Evolutionary conservation across 495 filamentous ascomycete species (phyloP).

Genomic region (Podospora tetraspora): DNA sequence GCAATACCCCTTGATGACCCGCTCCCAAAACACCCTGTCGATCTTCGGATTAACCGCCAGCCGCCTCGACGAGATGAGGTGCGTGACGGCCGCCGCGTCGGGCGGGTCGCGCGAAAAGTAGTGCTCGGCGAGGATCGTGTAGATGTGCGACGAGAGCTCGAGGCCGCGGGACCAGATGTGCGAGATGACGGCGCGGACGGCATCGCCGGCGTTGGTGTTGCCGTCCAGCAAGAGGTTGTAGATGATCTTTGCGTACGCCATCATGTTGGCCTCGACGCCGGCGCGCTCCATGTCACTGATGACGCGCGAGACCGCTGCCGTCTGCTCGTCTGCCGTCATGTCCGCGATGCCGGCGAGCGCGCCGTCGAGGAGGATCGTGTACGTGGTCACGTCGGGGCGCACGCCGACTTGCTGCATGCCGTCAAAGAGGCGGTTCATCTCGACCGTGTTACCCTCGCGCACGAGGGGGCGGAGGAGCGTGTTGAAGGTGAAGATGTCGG

Average conservation of each 20-base stretch:
- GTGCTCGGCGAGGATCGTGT: conserved; percentile 65
- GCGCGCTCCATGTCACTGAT: conserved; percentile 48
- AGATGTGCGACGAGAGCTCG: conserved; percentile 54
- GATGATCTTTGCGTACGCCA: conserved; percentile 59
- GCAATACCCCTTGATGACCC: conserved; percentile 60
- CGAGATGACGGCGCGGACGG: conserved; percentile 54
- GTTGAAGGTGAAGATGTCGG: conserved; percentile 65
- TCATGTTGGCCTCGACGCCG: conserved; percentile 50
- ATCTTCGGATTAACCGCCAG: conserved; percentile 31
- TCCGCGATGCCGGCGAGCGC: conserved; percentile 24
- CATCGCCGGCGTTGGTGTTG: conserved; percentile 35
- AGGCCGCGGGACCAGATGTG: conserved; percentile 52
- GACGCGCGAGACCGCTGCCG: conserved; percentile 32
- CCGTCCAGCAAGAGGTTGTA: conserved; percentile 50
- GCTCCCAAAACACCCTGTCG: conserved; percentile 64
- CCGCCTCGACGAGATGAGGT: conserved; percentile 46
- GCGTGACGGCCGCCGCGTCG: conserved; percentile 51
- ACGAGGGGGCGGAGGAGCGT: conserved; percentile 55
- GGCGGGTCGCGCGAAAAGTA: conserved; percentile 56
- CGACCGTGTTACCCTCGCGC: conserved; percentile 32
- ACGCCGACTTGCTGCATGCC: conserved; percentile 34
- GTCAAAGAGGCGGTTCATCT: conserved; percentile 39
- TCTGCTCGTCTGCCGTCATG: conserved; percentile 28
- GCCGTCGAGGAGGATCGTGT: conserved; percentile 40
- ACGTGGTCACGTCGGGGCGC: conserved; percentile 36